Evolutionary conservation across 495 filamentous ascomycete species (phyloP).

Genomic region (Annulohypoxylon bovei): DNA sequence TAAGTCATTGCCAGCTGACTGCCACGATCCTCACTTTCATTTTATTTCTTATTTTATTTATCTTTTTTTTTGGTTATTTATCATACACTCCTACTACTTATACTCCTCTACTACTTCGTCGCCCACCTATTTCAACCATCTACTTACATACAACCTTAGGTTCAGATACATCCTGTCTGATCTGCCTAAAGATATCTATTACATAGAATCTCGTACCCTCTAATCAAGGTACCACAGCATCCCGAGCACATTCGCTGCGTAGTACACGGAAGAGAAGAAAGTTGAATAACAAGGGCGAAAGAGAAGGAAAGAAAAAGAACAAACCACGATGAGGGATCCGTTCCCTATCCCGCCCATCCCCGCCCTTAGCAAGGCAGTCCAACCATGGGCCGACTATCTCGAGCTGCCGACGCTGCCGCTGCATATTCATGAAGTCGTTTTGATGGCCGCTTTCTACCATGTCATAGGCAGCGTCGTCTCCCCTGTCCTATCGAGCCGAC

Average conservation of each 20-base stretch:
- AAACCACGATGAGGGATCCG: slow-evolving; percentile 70
- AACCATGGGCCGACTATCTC: slow-evolving; percentile 68
- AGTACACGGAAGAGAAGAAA: neutral
- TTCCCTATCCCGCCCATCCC: slow-evolving; percentile 70
- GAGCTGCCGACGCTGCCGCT: slow-evolving; percentile 76
- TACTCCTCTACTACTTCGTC: neutral
- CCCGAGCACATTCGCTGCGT: neutral
- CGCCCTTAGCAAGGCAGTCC: slow-evolving; percentile 60
- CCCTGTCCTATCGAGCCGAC: slow-evolving; percentile 71
- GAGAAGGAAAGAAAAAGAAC: neutral
- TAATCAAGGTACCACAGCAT: neutral
- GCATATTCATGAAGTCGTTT: slow-evolving; percentile 88
- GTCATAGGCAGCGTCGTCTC: slow-evolving; percentile 78
- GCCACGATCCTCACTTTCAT: slow-evolving; percentile 1
- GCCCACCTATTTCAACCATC: neutral
- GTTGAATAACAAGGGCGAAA: neutral
- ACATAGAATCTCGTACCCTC: neutral
- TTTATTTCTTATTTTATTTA: slow-evolving; percentile 5
- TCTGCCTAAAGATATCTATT: neutral
- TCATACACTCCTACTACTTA: neutral
- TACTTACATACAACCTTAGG: neutral
- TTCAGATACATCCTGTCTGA: neutral
- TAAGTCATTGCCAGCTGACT: slow-evolving; percentile 27
- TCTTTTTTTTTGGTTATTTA: too few species aligned
- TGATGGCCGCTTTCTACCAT: slow-evolving; percentile 79